Base-by-base conservation (phyloP, 306 rosid genomes). In the Inga laurina region DNA sequence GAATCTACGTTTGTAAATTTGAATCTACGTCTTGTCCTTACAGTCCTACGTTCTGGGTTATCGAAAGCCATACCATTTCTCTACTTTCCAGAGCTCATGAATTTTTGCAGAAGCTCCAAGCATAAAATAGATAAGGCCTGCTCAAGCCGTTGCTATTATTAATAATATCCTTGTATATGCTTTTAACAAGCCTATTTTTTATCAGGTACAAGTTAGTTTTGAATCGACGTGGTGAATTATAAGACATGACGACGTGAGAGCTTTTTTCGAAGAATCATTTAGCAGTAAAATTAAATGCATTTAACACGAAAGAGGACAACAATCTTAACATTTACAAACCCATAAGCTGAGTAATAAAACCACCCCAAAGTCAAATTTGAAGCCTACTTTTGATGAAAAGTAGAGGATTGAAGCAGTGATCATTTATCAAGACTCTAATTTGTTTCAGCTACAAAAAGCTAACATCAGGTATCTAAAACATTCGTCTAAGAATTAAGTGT, bases 1-100 rank as follows among this genome's bases (percentile, higher is more conserved):
- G 41, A 68, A 41, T 64, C 37, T 24, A 67, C 22, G 41, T 49
- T n/a, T 81, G 84, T 75, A 49, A 62, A 64, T 64, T 74, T 48
- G 41, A 68, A 41, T 64, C 37, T 18, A 49, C 22, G 41, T 49
- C 35, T 34, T 66, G 49, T 21, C 41, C n/a, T 39, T 24, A 67
- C 21, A 3, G n/a, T 32, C 21, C 41, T 65, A 51, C 22, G 18
- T 74, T 43, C 34, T 84, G 77, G 66, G 70, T 66, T 48, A 64
- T 45, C 68, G 41, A 61, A 68, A 67, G 69, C 27, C 62, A 46
- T 65, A 68, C 41, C 62, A 59, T 64, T 65, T 74, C 56, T 41
- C 76, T 79, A 34, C 34, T 49, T 56, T 83, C 62, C 62, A n/a
- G 32, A 54, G 65, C 45, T 44, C 67, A 24, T 24, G 44, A 61